Evolutionary conservation across 2,329 filamentous ascomycete species (phyloP), one percentile per base, ranked within the genome.

Genomic region (Aureobasidium sp.): DNA sequence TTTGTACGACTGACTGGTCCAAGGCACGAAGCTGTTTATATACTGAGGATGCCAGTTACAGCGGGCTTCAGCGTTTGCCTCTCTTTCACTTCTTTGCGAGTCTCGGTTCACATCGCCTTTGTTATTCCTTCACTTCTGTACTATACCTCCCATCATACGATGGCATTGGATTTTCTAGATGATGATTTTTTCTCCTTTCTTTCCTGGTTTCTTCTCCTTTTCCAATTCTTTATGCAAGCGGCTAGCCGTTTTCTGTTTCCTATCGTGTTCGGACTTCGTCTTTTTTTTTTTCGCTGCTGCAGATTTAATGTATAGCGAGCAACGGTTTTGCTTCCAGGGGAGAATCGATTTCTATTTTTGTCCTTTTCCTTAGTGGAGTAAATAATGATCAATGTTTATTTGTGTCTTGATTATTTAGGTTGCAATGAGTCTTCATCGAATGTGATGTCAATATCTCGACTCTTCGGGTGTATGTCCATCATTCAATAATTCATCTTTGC

Each of bases 271-370:
- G 27, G 12, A 41, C n/a, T 15, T 20, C 20, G 20, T 20, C 41
- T 50, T 29, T 29, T 20, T 39, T 20, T 42, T 48, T 20, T 29
- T 39, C 26, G 17, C 32, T 15, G 27, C n/a, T 51, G 32, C 32
- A 32, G 26, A 12, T 44, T 32, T 59, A 59, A 59, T 59, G 55
- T 59, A 48, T 59, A 59, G 42, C 55, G 42, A 59, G 20, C 44
- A 59, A 59, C 55, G 55, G 55, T 34, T 59, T 48, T 42, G 44
- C 44, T 48, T 58, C 15, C 32, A 32, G 44, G 32, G 42, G 26
- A 27, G 15, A 37, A 4, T 58, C 32, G 32, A 20, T 37, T 57
- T 48, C 39, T 58, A 37, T 47, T 58, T 48, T 58, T 15, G 53
- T 44, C 53, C 27, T 15, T 44, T 44, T 44, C 20, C 20, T 20